phyloP scores from a whole-genome alignment of 2,329 filamentous ascomycete genomes.

The Thermothelomyces thermophilus region DNA sequence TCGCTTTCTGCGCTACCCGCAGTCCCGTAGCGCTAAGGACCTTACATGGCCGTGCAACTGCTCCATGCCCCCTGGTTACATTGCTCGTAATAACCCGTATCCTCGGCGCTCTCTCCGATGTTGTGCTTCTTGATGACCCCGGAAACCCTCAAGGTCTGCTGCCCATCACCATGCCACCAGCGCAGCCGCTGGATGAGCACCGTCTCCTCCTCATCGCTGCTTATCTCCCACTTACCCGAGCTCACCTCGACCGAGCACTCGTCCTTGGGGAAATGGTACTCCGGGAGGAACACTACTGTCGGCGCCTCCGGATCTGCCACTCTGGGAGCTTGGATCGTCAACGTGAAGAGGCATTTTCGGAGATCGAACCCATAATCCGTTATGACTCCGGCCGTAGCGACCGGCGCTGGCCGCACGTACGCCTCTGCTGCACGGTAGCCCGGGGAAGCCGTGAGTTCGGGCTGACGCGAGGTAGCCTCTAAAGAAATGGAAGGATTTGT shows the following conservation, averaged over 20 bases:
- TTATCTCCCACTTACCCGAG: slow-evolving; percentile 86
- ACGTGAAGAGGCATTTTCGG: slow-evolving; percentile 65
- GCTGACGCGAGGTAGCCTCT: slow-evolving; percentile 43
- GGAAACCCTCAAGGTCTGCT: slow-evolving; percentile 70
- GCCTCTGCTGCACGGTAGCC: slow-evolving; percentile 90
- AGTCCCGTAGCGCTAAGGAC: background rate
- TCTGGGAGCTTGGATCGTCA: slow-evolving; percentile 59
- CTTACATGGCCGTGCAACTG: slow-evolving; percentile 48
- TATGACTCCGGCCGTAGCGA: slow-evolving; percentile 66
- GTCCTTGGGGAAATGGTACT: slow-evolving; percentile 82
- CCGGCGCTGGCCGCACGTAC: slow-evolving; percentile 78
- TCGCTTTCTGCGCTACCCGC: background rate
- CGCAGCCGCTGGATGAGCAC: slow-evolving; percentile 67
- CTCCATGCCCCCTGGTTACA: slow-evolving; percentile 46
- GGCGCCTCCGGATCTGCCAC: slow-evolving; percentile 52
- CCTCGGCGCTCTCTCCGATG: slow-evolving; percentile 56
- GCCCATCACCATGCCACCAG: slow-evolving; percentile 90
- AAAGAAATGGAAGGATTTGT: slow-evolving; percentile 61
- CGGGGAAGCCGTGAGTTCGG: slow-evolving; percentile 54
- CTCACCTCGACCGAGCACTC: slow-evolving; percentile 66
- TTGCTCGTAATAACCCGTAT: slow-evolving; percentile 67
- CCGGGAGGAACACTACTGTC: slow-evolving; percentile 79
- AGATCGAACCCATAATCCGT: slow-evolving; percentile 75
- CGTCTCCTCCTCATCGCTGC: slow-evolving; percentile 61
- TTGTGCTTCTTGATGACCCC: slow-evolving; percentile 64